Conservation (phyloP, 345 rosid genomes). For the Gossypium australe region DNA sequence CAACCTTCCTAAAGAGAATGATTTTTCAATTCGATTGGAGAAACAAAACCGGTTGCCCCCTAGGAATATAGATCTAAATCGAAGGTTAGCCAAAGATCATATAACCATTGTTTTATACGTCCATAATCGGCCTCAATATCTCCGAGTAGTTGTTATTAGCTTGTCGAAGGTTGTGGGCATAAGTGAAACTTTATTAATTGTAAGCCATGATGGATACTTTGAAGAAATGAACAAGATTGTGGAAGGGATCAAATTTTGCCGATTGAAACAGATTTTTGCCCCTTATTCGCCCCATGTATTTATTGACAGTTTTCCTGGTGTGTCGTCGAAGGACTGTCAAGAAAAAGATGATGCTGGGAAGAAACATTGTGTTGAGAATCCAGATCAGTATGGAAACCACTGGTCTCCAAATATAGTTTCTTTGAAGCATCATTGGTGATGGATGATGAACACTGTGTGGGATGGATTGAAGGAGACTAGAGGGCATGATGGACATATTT, state of each 20-base stretch:
- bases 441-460: slow-evolving; percentile 99
- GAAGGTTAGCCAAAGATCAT: slow-evolving; percentile 56
- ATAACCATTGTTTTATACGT: slow-evolving; percentile 83
- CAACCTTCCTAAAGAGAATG: slow-evolving; percentile 49
- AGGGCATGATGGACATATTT: slow-evolving; percentile 57
- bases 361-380: slow-evolving; percentile 61
- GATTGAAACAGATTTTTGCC: slow-evolving; percentile 82
- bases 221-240: slow-evolving; percentile 83
- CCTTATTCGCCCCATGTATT: slow-evolving; percentile 84
- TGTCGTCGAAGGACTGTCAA: slow-evolving; percentile 55
- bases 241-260: slow-evolving; percentile 74
- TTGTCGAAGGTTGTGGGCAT: slow-evolving; percentile 80
- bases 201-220: slow-evolving; percentile 93
- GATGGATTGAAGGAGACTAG: slow-evolving; percentile 81
- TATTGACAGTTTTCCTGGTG: slow-evolving; percentile 61
- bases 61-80: slow-evolving; percentile 62
- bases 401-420: slow-evolving; percentile 80
- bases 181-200: slow-evolving; percentile 76
- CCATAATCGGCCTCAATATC: slow-evolving; percentile 87
- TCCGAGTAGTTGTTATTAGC: slow-evolving; percentile 70
- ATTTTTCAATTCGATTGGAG: slow-evolving; percentile 52
- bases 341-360: slow-evolving; percentile 51
- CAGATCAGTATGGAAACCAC: slow-evolving; percentile 95
- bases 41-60: slow-evolving; percentile 62
- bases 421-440: slow-evolving; percentile 99